Base-by-base conservation (phyloP, 2,329 filamentous ascomycete species). In the Microascus cirrosus region DNA sequence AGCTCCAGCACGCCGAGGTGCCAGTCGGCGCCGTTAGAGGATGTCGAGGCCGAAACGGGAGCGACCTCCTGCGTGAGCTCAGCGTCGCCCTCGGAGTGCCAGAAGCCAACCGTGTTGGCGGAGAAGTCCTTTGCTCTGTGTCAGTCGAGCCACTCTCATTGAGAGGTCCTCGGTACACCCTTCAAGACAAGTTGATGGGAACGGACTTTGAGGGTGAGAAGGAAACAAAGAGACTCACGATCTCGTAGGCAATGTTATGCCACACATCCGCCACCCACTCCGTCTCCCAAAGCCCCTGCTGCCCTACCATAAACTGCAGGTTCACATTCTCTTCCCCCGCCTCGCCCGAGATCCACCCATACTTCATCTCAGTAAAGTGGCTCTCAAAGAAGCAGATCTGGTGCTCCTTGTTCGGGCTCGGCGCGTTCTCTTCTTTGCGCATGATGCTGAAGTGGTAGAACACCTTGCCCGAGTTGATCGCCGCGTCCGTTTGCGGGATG, bases 181-280 rank as follows among this genome's bases (percentile, higher is more conserved):
- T n/a, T 28, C 20, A 34, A 2, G 25, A 12, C 55, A 32, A 32
- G 28, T n/a, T 13, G n/a, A n/a, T n/a, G n/a, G n/a, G 36, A 18
- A 18, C 39, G n/a, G 18, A n/a, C 18, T 15, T 22, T 11, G 8
- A n/a, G 6, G 25, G 24, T 2, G 35, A 15, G 53, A 32, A 54
- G 35, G 36, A 35, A 20, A n/a, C 15, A 45, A 22, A 22, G 25
- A n/a, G 18, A 59, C 57, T 51, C 48, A 59, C 60, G 60, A 89
- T 87, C 67, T 84, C 85, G 65, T 89, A 89, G 54, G 85, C 86
- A 64, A 89, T 77, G 67, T 90, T 90, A 69, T 90, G 86, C 86
- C 86, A 90, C 12, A 84, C 80, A 48, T 77, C 81, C 1, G 85
- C 75, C 57, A 75, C 75, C 68, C 86, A 84, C 61, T 80, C 74